Percentiles rank a stretch among this genome's conserved stretches.
phyloP scores from a whole-genome alignment of 352 stramenopile species.

The Globisporangium carolinianum region DNA sequence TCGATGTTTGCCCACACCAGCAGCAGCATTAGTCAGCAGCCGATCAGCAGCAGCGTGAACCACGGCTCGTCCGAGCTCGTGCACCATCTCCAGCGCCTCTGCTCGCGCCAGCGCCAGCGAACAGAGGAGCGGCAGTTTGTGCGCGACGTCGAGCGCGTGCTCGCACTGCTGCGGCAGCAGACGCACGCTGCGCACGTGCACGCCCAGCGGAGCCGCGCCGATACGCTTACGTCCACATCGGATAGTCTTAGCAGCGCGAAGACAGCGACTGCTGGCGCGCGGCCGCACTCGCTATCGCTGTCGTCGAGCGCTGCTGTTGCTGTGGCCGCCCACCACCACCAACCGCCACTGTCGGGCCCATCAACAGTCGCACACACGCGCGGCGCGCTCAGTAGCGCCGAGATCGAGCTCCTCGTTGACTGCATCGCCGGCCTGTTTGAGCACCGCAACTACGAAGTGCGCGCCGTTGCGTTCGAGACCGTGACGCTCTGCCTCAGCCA shows the following conservation, averaged over 20 bases:
- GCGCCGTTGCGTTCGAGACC: conserved; percentile 68
- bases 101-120: conserved; percentile 52
- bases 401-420: conserved; percentile 58
- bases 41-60: neutral
- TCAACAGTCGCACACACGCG: neutral
- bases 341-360: neutral
- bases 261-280: neutral
- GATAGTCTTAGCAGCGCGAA: neutral
- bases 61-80: conserved; percentile 27
- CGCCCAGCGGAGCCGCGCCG: conserved; percentile 2
- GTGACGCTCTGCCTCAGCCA: conserved; percentile 57
- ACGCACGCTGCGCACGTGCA: neutral
- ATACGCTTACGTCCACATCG: neutral
- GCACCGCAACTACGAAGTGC: conserved; percentile 62
- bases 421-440: conserved; percentile 67
- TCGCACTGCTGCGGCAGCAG: conserved; percentile 30
- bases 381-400: conserved; percentile 11
- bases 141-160: conserved; percentile 58
- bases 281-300: conserved; percentile 10
- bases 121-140: conserved; percentile 60
- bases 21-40: neutral
- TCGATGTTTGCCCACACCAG: conserved; percentile 7
- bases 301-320: neutral
- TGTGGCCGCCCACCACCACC: neutral
- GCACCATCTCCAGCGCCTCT: conserved; percentile 49